Conservation (phyloP, 805 yeast species). For the Wickerhamiella dianesei region DNA sequence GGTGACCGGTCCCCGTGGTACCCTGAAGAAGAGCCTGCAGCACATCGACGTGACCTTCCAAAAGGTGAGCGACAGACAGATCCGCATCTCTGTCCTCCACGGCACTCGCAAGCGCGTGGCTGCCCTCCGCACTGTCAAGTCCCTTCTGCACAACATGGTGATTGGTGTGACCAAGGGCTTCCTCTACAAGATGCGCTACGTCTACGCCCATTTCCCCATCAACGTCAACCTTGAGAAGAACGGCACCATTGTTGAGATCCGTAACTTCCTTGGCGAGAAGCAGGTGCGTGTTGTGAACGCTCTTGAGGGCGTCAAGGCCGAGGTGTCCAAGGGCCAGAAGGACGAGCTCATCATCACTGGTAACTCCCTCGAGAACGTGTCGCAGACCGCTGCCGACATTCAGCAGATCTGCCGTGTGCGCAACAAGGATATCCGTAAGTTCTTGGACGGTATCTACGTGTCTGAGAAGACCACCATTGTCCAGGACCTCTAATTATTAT, state of each 20-base stretch:
- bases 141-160: slow-evolving; percentile 84
- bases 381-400: slow-evolving; percentile 96
- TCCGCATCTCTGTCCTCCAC: slow-evolving; percentile 88
- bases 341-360: slow-evolving; percentile 89
- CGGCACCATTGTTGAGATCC: slow-evolving; percentile 80
- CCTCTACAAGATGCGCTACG: slow-evolving; percentile 99
- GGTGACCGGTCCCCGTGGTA: slow-evolving; percentile 98
- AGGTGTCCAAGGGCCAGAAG: slow-evolving; percentile 71
- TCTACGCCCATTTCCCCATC: slow-evolving; percentile 99
- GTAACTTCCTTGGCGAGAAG: slow-evolving; percentile 99
- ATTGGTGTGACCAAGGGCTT: slow-evolving; percentile 98
- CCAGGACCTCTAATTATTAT: slow-evolving; percentile 34
- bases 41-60: slow-evolving; percentile 89
- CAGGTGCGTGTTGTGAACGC: slow-evolving; percentile 80
- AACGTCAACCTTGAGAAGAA: slow-evolving; percentile 82
- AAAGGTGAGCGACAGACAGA: slow-evolving; percentile 54
- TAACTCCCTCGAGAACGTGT: slow-evolving; percentile 93
- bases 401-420: slow-evolving; percentile 97
- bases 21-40: slow-evolving; percentile 73
- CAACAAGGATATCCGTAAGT: slow-evolving; percentile 99
- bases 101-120: slow-evolving; percentile 99
- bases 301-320: slow-evolving; percentile 79
- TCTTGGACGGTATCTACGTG: slow-evolving; percentile 99
- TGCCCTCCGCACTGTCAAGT: slow-evolving; percentile 95
- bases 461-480: slow-evolving; percentile 85